A percentile compares a stretch with the other conserved stretches of the same genome.
phyloP scores from a whole-genome alignment of 2,329 filamentous ascomycete genomes.

The Claviceps monticola region DNA sequence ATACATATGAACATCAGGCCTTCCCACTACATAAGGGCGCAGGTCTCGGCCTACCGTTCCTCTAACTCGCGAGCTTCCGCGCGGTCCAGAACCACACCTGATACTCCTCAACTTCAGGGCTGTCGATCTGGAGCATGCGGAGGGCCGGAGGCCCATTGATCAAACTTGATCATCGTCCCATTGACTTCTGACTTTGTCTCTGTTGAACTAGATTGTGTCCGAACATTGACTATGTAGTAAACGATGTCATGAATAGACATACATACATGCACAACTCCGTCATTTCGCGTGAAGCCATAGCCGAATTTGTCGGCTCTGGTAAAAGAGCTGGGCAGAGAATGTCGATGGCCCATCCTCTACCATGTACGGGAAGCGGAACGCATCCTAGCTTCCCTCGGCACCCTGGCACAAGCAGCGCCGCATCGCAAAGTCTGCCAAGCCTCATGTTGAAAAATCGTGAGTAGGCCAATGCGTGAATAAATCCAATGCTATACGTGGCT shows the following conservation, averaged over 20 bases:
- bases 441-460: slow-evolving; percentile 74
- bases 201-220: slow-evolving; percentile 30
- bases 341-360: slow-evolving; percentile 68
- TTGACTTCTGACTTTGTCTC: slow-evolving; percentile 75
- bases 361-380: slow-evolving; percentile 53
- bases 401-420: slow-evolving; percentile 61
- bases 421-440: slow-evolving; percentile 59
- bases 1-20: too few relatives aligned
- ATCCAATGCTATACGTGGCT: slow-evolving; percentile 53
- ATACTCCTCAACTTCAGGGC: slow-evolving; percentile 45
- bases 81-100: slow-evolving; percentile 43
- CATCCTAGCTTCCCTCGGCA: slow-evolving; percentile 69
- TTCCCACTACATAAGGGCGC: slow-evolving; percentile 50
- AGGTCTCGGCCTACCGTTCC: slow-evolving; percentile 49
- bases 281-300: slow-evolving; percentile 83
- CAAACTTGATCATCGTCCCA: slow-evolving; percentile 58
- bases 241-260: slow-evolving; percentile 80
- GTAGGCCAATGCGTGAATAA: slow-evolving; percentile 74
- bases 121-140: slow-evolving; percentile 27
- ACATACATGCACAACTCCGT: slow-evolving; percentile 62
- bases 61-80: slow-evolving; percentile 53
- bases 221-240: slow-evolving; percentile 9
- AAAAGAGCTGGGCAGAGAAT: slow-evolving; percentile 40
- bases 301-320: slow-evolving; percentile 66
- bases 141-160: slow-evolving; percentile 31